A percentile compares a stretch with the other conserved stretches of the same genome.
Evolutionary conservation across 2,329 filamentous ascomycete genomes (phyloP).

Genomic region (Thelonectria discophora): DNA sequence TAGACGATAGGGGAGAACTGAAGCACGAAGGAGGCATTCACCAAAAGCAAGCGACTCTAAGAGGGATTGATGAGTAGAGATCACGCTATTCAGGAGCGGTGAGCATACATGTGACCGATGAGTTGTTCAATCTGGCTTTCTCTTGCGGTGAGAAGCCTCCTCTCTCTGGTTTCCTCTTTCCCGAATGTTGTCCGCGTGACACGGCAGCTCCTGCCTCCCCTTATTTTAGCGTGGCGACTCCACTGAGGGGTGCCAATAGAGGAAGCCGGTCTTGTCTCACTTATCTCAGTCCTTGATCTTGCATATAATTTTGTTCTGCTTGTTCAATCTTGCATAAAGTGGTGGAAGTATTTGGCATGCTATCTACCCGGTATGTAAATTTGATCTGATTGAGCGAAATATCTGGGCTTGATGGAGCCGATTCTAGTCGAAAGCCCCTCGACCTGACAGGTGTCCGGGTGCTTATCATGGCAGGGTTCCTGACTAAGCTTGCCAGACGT

Average conservation of each 20-base stretch:
- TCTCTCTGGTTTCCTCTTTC: background rate
- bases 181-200: slow-evolving; percentile 1
- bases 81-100: background rate
- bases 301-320: background rate
- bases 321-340: background rate
- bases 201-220: background rate
- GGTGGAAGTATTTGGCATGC: background rate
- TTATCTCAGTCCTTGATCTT: background rate
- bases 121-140: background rate
- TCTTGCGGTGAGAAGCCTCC: background rate
- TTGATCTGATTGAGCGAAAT: background rate
- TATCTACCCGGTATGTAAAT: background rate
- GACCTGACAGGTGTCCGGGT: too few relatives aligned
- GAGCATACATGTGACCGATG: background rate
- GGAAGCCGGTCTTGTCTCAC: background rate
- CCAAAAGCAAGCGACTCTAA: background rate
- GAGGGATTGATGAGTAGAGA: background rate
- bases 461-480: too few relatives aligned
- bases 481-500: too few relatives aligned
- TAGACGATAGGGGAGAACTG: background rate
- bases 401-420: too few relatives aligned
- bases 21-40: background rate
- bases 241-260: background rate
- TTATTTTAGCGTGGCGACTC: background rate
- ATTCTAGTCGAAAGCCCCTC: too few relatives aligned